Evolutionary conservation across 176 grass and related monocot genomes (phyloP), one percentile per base, ranked within the genome.

Genomic region (Paspalum vaginatum): DNA sequence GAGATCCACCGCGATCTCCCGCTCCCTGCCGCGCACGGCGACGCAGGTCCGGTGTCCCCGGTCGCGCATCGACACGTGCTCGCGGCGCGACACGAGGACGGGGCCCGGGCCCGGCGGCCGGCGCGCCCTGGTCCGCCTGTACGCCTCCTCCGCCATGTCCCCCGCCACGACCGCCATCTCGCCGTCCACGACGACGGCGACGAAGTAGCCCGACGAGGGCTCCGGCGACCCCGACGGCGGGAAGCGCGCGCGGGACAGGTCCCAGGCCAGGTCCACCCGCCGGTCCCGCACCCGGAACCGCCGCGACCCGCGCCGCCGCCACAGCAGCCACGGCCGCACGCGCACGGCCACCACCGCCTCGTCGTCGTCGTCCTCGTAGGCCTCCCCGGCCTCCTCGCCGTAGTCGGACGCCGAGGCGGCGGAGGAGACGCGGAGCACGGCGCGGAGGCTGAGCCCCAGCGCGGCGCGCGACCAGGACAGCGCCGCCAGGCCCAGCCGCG

Each of bases 1-100:
- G 50, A 98, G 90, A 67, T 90, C 86, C 85, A 98, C 72, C 10
- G 92, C 89, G 92, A 98, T 95, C 85, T 98, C 90, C 81, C 90
- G 82, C 61, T 85, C 86, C 78, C 56, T 85, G 38, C 87, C 95
- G 26, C 90, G 88, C 18, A 94, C 87, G n/a, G n/a, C 61, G 63
- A 85, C 95, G 80, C 67, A 83, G 17, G 95, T 98, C 68, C 65
- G 65, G 86, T 95, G 91, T 1, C 66, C 47, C 8, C 83, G 84
- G 14, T 85, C 81, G 74, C 70, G 80, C 84, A 98, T 82, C 26
- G 85, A 85, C 12, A 85, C 95, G 79, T 91, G 88, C 88, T 98
- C 92, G 58, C 90, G 83, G 7, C 95, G 83, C 37, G 90, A 89
- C 74, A 92, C 72, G 67, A 92, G 85, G 26, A 77, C 60, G 0